A percentile compares a stretch with the other conserved stretches of the same genome.
Evolutionary conservation across 192 early-diverging fungal species (phyloP).

Genomic region (Entomortierella lignicola): DNA sequence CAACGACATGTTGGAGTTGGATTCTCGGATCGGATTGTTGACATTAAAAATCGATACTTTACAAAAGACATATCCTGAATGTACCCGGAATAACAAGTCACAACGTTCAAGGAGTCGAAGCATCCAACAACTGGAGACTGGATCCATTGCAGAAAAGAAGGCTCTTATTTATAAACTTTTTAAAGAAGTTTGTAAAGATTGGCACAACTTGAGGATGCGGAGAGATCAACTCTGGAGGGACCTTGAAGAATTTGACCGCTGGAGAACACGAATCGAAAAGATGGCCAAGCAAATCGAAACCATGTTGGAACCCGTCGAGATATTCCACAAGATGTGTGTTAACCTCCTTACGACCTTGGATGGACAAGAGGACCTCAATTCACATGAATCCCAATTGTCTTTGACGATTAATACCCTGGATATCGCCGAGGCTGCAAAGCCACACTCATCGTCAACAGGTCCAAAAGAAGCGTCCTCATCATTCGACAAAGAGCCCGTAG

Average conservation of each 20-base stretch:
- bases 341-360: slow-evolving; percentile 29
- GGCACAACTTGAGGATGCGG: slow-evolving; percentile 11
- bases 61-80: slow-evolving; percentile 46
- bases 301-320: slow-evolving; percentile 51
- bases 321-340: slow-evolving; percentile 45
- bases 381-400: not conserved
- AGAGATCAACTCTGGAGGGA: slow-evolving; percentile 51
- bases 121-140: slow-evolving; percentile 11
- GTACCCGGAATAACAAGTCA: slow-evolving; percentile 7
- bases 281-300: slow-evolving; percentile 51
- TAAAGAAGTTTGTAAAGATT: slow-evolving; percentile 22
- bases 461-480: not conserved
- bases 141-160: slow-evolving; percentile 45
- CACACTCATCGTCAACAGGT: not conserved
- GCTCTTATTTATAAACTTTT: slow-evolving; percentile 12
- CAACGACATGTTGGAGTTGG: slow-evolving; percentile 51
- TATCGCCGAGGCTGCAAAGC: not conserved
- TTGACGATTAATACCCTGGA: not conserved
- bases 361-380: slow-evolving; percentile 7
- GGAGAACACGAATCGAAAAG: slow-evolving; percentile 45
- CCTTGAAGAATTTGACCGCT: slow-evolving; percentile 44
- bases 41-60: slow-evolving; percentile 31
- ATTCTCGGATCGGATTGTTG: slow-evolving; percentile 38
- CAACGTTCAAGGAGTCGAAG: not conserved
- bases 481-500: not conserved